phyloP scores from a whole-genome alignment of 257 asterid species.

The Solanum virginianum region DNA sequence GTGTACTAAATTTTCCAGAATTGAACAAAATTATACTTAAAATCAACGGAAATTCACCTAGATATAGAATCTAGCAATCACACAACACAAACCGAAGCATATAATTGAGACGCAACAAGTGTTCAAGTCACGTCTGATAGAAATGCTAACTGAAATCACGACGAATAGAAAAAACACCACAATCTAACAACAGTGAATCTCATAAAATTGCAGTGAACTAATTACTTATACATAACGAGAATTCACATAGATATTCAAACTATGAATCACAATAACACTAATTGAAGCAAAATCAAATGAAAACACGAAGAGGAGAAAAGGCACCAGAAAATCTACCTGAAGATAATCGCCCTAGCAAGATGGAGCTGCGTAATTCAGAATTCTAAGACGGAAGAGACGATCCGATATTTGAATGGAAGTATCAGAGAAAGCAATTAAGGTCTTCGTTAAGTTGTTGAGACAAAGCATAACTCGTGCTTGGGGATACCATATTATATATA shows the following conservation, averaged over 20 bases:
- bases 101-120: not conserved
- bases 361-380: not conserved
- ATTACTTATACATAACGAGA: not conserved
- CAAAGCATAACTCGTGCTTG: not conserved
- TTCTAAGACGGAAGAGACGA: not conserved
- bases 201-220: not conserved
- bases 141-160: not conserved
- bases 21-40: not conserved
- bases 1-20: not conserved
- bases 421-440: not conserved
- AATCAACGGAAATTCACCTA: not conserved
- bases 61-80: not conserved
- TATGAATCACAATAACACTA: not conserved
- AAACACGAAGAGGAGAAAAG: not conserved
- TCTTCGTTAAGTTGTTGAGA: not conserved
- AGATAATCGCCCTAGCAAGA: not conserved
- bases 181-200: not conserved
- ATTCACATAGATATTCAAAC: not conserved
- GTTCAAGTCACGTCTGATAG: not conserved
- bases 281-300: not conserved
- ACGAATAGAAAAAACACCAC: not conserved
- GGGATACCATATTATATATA: not conserved
- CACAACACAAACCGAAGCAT: not conserved
- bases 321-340: not conserved
- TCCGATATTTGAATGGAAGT: not conserved